Conservation (phyloP, 2,329 filamentous ascomycete genomes). For the Keithomyces neogunnii region DNA sequence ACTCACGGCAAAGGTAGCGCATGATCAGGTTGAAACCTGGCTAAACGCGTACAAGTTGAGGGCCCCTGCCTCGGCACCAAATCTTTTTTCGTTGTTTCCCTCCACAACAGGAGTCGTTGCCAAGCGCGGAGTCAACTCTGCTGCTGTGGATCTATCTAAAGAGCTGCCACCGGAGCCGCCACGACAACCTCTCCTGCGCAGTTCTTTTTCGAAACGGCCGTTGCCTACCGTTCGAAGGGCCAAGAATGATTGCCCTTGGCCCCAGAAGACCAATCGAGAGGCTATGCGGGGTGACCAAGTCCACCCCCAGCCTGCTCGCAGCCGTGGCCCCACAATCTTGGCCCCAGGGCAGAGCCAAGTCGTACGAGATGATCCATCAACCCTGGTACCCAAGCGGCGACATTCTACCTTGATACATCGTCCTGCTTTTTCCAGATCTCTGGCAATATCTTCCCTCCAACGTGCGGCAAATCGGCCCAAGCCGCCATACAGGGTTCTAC, state of each 20-base stretch:
- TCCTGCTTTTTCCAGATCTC: conserved; percentile 5
- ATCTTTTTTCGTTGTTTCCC: conserved; percentile 13
- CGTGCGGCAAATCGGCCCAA: conserved; percentile 9
- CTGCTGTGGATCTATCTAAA: conserved; percentile 9
- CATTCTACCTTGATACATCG: conserved; percentile 7
- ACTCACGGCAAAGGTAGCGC: too few species aligned
- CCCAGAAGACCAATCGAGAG: not conserved
- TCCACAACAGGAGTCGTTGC: not conserved
- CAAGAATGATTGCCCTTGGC: not conserved
- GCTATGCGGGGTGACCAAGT: not conserved
- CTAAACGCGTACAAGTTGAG: not conserved
- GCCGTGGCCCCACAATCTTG: not conserved
- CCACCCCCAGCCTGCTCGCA: not conserved
- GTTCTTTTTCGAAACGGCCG: conserved; percentile 2
- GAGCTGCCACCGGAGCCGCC: conserved; percentile 10
- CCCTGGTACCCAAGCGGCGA: not conserved
- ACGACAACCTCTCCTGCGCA: conserved; percentile 7
- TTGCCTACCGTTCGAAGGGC: not conserved
- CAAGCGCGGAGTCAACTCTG: conserved; percentile 11
- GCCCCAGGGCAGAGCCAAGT: not conserved
- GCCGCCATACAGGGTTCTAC: conserved; percentile 41
- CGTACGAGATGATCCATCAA: not conserved
- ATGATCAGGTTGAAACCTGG: not conserved
- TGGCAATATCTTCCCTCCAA: conserved; percentile 2
- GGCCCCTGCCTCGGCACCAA: conserved; percentile 14